Evolutionary conservation across 1,139 yeast species (phyloP).

Genomic region (Kodamaea sp.): DNA sequence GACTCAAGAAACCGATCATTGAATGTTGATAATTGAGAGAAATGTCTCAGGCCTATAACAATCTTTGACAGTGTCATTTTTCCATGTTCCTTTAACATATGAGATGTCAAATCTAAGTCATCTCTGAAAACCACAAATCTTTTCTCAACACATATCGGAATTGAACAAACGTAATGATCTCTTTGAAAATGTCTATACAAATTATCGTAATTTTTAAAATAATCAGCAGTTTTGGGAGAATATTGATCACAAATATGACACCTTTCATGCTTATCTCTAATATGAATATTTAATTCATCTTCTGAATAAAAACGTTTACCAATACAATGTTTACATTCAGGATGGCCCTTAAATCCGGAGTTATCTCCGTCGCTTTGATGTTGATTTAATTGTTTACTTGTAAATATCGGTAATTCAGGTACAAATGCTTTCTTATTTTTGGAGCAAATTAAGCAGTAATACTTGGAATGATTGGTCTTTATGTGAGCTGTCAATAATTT

Average conservation of each 20-base stretch:
- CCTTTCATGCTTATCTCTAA: conserved; percentile 80
- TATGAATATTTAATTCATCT: conserved; percentile 79
- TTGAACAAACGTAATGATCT: conserved; percentile 75
- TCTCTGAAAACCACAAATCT: conserved; percentile 89
- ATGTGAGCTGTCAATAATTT: conserved; percentile 64
- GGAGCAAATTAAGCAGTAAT: conserved; percentile 73
- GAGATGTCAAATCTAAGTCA: conserved; percentile 83
- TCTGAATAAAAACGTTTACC: conserved; percentile 78
- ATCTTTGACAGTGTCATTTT: conserved; percentile 45
- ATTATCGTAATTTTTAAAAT: conserved; percentile 71
- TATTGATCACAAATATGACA: conserved; percentile 86
- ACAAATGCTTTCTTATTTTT: conserved; percentile 74
- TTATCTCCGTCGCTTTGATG: conserved; percentile 72
- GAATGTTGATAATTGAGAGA: conserved; percentile 68
- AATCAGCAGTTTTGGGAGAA: conserved; percentile 63
- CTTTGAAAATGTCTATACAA: conserved; percentile 69
- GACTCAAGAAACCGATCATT: conserved; percentile 17
- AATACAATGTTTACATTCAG: conserved; percentile 79
- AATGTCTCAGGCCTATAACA: conserved; percentile 44
- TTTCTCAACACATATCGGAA: conserved; percentile 81
- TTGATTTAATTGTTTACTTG: conserved; percentile 56
- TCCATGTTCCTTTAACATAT: conserved; percentile 82
- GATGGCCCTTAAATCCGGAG: conserved; percentile 84
- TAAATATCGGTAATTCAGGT: conserved; percentile 61
- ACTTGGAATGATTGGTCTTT: conserved; percentile 55